Percentiles rank a stretch among this genome's conserved stretches.
Conservation (phyloP, 805 yeast genomes). For the Hanseniaspora valbyensis region DNA sequence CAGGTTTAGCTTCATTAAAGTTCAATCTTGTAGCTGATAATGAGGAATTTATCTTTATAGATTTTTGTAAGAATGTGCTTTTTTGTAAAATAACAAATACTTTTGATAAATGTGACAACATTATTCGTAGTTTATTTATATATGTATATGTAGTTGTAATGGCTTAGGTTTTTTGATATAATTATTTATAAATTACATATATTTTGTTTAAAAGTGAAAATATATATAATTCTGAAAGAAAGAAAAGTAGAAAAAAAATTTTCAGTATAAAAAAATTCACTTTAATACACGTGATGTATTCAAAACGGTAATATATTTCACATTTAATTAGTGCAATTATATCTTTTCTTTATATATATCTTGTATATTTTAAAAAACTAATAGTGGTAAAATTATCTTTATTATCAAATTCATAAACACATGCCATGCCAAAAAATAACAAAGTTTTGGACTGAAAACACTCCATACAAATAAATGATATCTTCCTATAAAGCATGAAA, state of each 20-base stretch:
- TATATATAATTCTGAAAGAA: no score
- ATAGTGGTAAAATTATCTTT: constrained; percentile 27
- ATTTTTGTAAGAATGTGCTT: not conserved
- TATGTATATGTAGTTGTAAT: not conserved
- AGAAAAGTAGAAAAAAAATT: no score
- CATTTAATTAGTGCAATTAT: no score
- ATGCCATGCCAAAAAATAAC: constrained; percentile 72
- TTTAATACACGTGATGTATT: no score
- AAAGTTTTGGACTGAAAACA: constrained; percentile 85
- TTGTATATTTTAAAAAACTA: not conserved
- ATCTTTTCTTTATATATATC: no score
- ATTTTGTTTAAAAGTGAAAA: no score
- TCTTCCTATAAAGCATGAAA: constrained; percentile 62
- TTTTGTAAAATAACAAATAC: not conserved
- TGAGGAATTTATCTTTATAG: not conserved
- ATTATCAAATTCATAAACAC: constrained; percentile 37
- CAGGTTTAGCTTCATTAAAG: constrained; percentile 4
- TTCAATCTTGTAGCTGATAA: not conserved
- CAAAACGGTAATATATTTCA: no score
- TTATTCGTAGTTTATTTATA: not conserved
- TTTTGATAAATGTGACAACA: not conserved
- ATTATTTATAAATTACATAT: no score
- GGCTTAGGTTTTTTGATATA: no score
- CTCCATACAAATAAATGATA: constrained; percentile 95
- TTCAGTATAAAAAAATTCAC: no score